phyloP scores from a whole-genome alignment of 352 stramenopile genomes.

The Globisporangium uncinulatum region DNA sequence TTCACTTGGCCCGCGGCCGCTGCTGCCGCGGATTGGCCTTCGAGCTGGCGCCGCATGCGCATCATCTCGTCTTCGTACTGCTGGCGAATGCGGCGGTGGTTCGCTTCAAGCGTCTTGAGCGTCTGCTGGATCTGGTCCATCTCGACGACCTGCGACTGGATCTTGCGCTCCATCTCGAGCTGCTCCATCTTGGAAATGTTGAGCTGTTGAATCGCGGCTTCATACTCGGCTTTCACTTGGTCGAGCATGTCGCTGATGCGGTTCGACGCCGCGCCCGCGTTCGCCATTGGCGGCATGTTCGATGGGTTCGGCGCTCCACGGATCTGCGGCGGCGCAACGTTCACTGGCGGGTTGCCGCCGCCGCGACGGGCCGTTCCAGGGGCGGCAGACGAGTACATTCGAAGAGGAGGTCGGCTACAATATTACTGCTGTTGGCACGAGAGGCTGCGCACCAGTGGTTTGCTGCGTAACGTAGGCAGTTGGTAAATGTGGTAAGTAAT shows the following conservation, averaged over 20 bases:
- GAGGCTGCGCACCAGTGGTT: no score
- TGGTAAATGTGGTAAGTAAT: no score
- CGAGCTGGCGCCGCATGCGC: constrained; percentile 75
- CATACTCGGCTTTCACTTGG: constrained; percentile 80
- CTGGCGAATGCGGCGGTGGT: constrained; percentile 76
- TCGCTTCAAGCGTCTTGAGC: constrained; percentile 77
- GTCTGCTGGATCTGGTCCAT: constrained; percentile 89
- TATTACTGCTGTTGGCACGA: neutral
- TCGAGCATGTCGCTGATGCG: constrained; percentile 81
- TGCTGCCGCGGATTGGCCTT: constrained; percentile 31
- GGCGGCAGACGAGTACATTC: constrained; percentile 69
- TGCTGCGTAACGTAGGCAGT: neutral
- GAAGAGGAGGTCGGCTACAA: no score
- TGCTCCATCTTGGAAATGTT: constrained; percentile 88
- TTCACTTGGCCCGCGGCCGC: constrained; percentile 19
- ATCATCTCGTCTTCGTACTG: constrained; percentile 85
- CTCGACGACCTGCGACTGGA: constrained; percentile 80
- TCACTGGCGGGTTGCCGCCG: constrained; percentile 49
- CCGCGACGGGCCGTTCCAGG: constrained; percentile 50
- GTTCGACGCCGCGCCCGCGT: constrained; percentile 35
- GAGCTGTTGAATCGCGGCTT: constrained; percentile 77
- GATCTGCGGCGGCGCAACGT: constrained; percentile 55
- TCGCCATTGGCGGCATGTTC: constrained; percentile 38
- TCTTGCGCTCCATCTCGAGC: constrained; percentile 85
- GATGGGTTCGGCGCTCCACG: constrained; percentile 40